Evolutionary conservation across 306 rosid species (phyloP).

Genomic region (Cyamopsis tetragonoloba): DNA sequence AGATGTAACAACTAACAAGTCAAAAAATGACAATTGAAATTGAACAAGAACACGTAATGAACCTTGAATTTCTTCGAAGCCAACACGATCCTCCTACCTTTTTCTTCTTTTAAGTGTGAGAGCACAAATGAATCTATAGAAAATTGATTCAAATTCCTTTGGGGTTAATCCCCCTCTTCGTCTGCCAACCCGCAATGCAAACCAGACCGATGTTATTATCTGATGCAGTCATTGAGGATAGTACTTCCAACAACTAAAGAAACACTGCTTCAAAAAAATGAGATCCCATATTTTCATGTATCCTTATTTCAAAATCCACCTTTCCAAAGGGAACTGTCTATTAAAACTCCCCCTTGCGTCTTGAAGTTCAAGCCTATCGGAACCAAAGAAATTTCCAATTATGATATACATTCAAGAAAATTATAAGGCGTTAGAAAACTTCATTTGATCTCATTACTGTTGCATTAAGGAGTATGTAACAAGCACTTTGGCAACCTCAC

Average conservation of each 20-base stretch:
- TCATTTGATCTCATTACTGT: background rate
- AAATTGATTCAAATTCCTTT: slow-evolving; percentile 33
- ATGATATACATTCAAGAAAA: background rate
- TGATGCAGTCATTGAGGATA: slow-evolving; percentile 25
- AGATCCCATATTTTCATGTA: slow-evolving; percentile 33
- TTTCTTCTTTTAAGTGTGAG: slow-evolving; percentile 36
- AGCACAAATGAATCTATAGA: slow-evolving; percentile 37
- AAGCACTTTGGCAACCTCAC: background rate
- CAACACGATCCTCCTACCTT: slow-evolving; percentile 42
- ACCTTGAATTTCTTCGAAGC: slow-evolving; percentile 41
- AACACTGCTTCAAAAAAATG: slow-evolving; percentile 32
- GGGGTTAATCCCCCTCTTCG: slow-evolving; percentile 32
- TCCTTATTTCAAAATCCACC: slow-evolving; percentile 43
- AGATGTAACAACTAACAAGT: slow-evolving; percentile 30
- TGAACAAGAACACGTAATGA: slow-evolving; percentile 27
- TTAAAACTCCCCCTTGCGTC: slow-evolving; percentile 28
- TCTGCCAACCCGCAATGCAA: slow-evolving; percentile 29
- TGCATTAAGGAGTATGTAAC: background rate
- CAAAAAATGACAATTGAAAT: slow-evolving; percentile 33
- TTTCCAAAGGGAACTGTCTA: slow-evolving; percentile 34
- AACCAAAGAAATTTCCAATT: slow-evolving; percentile 21
- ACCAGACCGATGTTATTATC: slow-evolving; percentile 29
- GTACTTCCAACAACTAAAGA: slow-evolving; percentile 29
- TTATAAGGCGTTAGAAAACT: background rate
- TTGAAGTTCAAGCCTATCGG: slow-evolving; percentile 45